phyloP scores from a whole-genome alignment of 768 basidiomycete species.

The Melanogaster broomeanus region DNA sequence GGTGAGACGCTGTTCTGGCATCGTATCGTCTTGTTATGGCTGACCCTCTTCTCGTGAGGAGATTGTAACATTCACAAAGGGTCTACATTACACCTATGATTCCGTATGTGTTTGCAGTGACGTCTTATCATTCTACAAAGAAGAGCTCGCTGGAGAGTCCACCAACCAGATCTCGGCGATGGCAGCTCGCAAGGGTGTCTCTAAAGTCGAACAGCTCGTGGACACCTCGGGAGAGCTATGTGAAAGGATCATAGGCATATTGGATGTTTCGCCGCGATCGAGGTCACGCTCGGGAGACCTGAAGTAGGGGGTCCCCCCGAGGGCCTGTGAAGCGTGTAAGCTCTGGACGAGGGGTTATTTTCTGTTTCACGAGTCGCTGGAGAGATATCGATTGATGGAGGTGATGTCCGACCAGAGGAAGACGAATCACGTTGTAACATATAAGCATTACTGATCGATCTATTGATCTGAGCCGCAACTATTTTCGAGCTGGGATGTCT shows the following conservation, averaged over 20 bases:
- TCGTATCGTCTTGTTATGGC: constrained; percentile 1
- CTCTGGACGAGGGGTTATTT: constrained; percentile 13
- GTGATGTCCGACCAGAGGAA: no score
- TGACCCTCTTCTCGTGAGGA: background rate
- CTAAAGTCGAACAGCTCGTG: constrained; percentile 25
- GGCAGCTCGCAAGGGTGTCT: constrained; percentile 16
- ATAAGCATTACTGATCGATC: no score
- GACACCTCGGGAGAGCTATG: constrained; percentile 23
- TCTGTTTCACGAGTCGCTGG: constrained; percentile 15
- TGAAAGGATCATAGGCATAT: constrained; percentile 16
- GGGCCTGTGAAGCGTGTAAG: constrained; percentile 3
- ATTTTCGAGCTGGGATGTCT: no score
- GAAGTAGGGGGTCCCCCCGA: background rate
- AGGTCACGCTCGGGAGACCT: no score
- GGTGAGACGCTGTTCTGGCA: constrained; percentile 22
- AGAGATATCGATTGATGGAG: constrained; percentile 20
- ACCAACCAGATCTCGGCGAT: constrained; percentile 34
- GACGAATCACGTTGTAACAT: background rate
- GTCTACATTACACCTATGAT: constrained; percentile 56
- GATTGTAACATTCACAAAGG: constrained; percentile 80
- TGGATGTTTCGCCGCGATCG: no score
- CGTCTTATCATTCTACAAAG: constrained; percentile 39
- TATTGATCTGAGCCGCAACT: no score
- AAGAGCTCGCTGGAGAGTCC: constrained; percentile 34
- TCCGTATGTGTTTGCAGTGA: constrained; percentile 27